Evolutionary conservation across 805 yeast genomes (phyloP).

Genomic region (Starmerella vitae): DNA sequence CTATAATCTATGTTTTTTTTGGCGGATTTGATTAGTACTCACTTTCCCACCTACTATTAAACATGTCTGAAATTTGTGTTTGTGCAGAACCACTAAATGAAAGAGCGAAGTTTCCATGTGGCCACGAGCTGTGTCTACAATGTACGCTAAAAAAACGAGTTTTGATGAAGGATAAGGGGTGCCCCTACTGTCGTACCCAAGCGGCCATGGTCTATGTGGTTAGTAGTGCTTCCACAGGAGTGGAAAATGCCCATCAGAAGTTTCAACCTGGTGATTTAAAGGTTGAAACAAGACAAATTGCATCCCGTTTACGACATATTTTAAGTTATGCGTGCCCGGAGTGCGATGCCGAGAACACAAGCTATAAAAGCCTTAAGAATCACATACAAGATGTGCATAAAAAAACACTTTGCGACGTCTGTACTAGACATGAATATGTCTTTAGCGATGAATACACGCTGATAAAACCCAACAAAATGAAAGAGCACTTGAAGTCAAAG

Average conservation of each 20-base stretch:
- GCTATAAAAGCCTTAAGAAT: constrained; percentile 40
- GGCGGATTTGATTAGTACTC: not conserved
- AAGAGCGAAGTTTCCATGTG: constrained; percentile 67
- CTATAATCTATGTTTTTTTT: no score
- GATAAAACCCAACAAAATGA: constrained; percentile 48
- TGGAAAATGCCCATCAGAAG: constrained; percentile 29
- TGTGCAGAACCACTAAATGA: constrained; percentile 63
- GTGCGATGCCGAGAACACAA: constrained; percentile 28
- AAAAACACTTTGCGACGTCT: constrained; percentile 50
- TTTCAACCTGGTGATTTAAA: constrained; percentile 11
- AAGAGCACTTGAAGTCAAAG: constrained; percentile 58
- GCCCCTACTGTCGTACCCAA: constrained; percentile 76
- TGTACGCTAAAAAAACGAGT: constrained; percentile 79
- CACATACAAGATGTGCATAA: constrained; percentile 57
- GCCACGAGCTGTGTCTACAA: constrained; percentile 67
- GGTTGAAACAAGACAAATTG: constrained; percentile 26
- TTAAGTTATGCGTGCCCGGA: constrained; percentile 28
- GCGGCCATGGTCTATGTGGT: constrained; percentile 40
- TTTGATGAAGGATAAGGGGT: constrained; percentile 53
- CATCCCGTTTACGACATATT: constrained; percentile 43
- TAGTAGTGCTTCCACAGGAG: constrained; percentile 29
- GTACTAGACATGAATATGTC: constrained; percentile 62
- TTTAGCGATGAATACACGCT: constrained; percentile 59
- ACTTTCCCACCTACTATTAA: not conserved
- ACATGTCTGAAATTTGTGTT: constrained; percentile 44